phyloP scores from a whole-genome alignment of 2,329 filamentous ascomycete species.

The Microdochium nivale region DNA sequence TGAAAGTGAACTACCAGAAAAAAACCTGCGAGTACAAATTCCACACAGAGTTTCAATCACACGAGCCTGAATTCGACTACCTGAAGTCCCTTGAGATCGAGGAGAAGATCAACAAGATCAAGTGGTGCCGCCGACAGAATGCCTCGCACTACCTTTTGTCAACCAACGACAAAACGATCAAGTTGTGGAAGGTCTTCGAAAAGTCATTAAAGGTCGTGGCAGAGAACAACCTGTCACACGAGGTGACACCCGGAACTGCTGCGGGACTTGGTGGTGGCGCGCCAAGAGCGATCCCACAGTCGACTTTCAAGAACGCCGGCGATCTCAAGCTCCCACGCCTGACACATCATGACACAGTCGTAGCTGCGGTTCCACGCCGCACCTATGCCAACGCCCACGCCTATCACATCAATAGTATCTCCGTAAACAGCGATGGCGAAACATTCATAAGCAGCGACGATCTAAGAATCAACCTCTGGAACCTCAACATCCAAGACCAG shows the following conservation, averaged over 20 bases:
- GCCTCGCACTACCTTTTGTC: slow-evolving; percentile 96
- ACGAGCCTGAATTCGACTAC: slow-evolving; percentile 99
- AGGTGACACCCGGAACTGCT: slow-evolving; percentile 70
- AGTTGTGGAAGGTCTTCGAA: slow-evolving; percentile 99
- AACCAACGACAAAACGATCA: slow-evolving; percentile 99
- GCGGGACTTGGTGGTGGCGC: slow-evolving; percentile 66
- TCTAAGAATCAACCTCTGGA: slow-evolving; percentile 96
- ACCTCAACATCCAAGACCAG: slow-evolving; percentile 97
- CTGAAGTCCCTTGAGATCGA: slow-evolving; percentile 98
- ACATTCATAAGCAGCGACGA: slow-evolving; percentile 99
- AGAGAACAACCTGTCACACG: slow-evolving; percentile 95
- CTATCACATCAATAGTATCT: slow-evolving; percentile 99
- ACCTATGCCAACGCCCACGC: slow-evolving; percentile 98
- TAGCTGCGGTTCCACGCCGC: slow-evolving; percentile 88
- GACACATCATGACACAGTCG: slow-evolving; percentile 96
- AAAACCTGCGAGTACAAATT: slow-evolving; percentile 99
- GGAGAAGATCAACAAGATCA: slow-evolving; percentile 99
- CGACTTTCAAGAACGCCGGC: slow-evolving; percentile 69
- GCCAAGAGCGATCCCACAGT: slow-evolving; percentile 61
- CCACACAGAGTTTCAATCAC: slow-evolving; percentile 98
- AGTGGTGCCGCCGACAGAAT: slow-evolving; percentile 98
- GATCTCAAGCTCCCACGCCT: slow-evolving; percentile 91
- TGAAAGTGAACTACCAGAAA: slow-evolving; percentile 53
- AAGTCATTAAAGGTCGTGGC: slow-evolving; percentile 98
- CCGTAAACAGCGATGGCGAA: slow-evolving; percentile 98